Percentiles rank a stretch among this genome's conserved stretches.
These are phyloP conservation scores for Solanum stenotomum DNA, from an alignment of 257 asterid species.

Conservation along the genomic window DNA sequence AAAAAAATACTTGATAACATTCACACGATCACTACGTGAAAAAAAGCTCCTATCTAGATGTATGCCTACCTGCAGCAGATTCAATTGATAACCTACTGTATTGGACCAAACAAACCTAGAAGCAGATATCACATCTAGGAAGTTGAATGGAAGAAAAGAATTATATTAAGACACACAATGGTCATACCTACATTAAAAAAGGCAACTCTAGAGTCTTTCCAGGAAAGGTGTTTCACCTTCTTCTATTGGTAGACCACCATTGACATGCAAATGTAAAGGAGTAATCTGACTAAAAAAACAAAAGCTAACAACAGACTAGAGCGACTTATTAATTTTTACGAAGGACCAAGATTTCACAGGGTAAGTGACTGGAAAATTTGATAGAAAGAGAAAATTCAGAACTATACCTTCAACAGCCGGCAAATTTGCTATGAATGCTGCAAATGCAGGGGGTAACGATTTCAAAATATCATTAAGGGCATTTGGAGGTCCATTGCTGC, in stretches of 20 bases:
- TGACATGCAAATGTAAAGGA: not conserved
- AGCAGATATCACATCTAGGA: not conserved
- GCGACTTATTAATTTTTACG: not conserved
- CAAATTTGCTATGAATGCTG: conserved; percentile 51
- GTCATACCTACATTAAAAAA: not conserved
- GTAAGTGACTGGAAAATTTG: not conserved
- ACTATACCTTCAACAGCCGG: conserved; percentile 76
- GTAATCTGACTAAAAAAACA: not conserved
- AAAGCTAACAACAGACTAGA: not conserved
- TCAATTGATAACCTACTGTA: not conserved
- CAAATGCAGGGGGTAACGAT: conserved; percentile 62
- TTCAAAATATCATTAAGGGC: conserved; percentile 37
- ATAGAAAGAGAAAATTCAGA: not conserved
- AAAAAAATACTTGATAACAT: not conserved
- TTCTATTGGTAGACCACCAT: not conserved
- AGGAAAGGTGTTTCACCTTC: not conserved
- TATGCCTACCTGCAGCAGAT: not conserved
- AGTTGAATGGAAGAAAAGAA: not conserved
- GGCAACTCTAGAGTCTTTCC: not conserved
- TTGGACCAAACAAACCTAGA: not conserved
- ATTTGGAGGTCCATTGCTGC: conserved; percentile 40
- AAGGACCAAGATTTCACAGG: not conserved
- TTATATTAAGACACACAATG: not conserved
- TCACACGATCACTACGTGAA: not conserved
- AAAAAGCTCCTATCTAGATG: not conserved